Evolutionary conservation across 257 asterid genomes (phyloP), one percentile per base, ranked within the genome.

Genomic region (Primulina tabacum): DNA sequence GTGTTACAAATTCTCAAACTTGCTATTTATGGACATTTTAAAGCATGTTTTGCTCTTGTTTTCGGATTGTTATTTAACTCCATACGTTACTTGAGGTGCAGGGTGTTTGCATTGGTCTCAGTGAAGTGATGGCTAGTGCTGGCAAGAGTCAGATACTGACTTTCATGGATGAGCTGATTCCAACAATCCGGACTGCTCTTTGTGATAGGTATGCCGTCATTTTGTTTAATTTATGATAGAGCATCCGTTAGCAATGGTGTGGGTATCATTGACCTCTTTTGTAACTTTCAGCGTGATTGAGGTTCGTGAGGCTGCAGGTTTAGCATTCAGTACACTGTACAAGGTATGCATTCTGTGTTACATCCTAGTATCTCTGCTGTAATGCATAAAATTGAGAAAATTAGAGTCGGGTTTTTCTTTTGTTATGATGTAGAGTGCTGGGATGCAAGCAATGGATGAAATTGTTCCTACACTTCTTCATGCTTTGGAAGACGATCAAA

Each of bases 381-480:
- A 35, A 60, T 76, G 64, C 28, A n/a, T 73, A 56, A 53, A 38
- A 61, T 28, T 69, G n/a, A 14, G 70, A 61, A 53, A 35, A 55
- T 63, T 60, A 11, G 74, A 73, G 62, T 61, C 40, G 20, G 30
- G 61, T 71, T 3, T 55, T 18, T 40, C 20, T 50, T 58, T 33
- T 47, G 63, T 69, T 62, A 73, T 72, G 37, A 60, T 65, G 77
- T 77, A 94, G 99, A 94, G 89, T 83, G 99, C 99, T 86, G 99
- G 99, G 62, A 37, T 94, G 89, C 99, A 91, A 89, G 99, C 99
- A 70, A 89, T 94, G 68, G 99, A 94, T 82, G 99, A 94, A 86
- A 94, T 94, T 77, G 96, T 94, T 64, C 99, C 99, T 18, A 91
- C 97, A 62, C 91, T 94, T 65, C 87, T 94, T 71, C 97, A 86